Percentiles rank a stretch among this genome's conserved stretches.
Conservation (phyloP, 306 rosid species). For the Quillaja saponaria region DNA sequence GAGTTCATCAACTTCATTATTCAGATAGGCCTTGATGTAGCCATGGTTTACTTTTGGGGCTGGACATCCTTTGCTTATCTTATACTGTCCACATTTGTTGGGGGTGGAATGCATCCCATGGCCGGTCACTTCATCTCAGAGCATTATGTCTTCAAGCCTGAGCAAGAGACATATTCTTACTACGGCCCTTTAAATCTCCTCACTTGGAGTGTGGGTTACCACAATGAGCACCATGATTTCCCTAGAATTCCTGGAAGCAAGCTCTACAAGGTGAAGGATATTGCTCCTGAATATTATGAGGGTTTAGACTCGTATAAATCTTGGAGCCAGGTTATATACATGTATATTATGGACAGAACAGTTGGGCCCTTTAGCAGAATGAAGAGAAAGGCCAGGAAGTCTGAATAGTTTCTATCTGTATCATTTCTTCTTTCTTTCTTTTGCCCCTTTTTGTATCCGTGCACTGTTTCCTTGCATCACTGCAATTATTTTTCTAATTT, state of each 20-base stretch:
- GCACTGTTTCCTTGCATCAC: slow-evolving; percentile 18
- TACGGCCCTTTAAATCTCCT: slow-evolving; percentile 84
- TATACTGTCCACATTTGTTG: slow-evolving; percentile 81
- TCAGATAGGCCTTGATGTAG: slow-evolving; percentile 62
- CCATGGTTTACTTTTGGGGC: slow-evolving; percentile 70
- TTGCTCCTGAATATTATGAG: slow-evolving; percentile 75
- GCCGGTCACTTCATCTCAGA: slow-evolving; percentile 98
- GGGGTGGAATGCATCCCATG: slow-evolving; percentile 99
- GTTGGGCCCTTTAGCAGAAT: slow-evolving; percentile 89
- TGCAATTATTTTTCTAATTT: slow-evolving; percentile 3
- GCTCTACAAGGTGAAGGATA: slow-evolving; percentile 87
- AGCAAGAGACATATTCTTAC: slow-evolving; percentile 91
- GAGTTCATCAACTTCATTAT: slow-evolving; percentile 69
- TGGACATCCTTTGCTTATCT: slow-evolving; percentile 78
- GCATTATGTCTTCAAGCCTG: slow-evolving; percentile 83
- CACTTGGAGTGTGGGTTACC: slow-evolving; percentile 89
- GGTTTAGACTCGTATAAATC: slow-evolving; percentile 61
- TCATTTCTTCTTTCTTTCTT: slow-evolving; percentile 15
- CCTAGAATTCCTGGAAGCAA: slow-evolving; percentile 87
- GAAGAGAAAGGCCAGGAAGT: slow-evolving; percentile 72
- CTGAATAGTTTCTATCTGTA: slow-evolving; percentile 43
- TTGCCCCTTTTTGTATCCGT: background rate
- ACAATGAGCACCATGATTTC: slow-evolving; percentile 91
- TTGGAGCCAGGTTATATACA: slow-evolving; percentile 80
- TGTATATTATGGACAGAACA: slow-evolving; percentile 78